phyloP scores from a whole-genome alignment of 2,329 filamentous ascomycete species.

The Botrytis cinerea region DNA sequence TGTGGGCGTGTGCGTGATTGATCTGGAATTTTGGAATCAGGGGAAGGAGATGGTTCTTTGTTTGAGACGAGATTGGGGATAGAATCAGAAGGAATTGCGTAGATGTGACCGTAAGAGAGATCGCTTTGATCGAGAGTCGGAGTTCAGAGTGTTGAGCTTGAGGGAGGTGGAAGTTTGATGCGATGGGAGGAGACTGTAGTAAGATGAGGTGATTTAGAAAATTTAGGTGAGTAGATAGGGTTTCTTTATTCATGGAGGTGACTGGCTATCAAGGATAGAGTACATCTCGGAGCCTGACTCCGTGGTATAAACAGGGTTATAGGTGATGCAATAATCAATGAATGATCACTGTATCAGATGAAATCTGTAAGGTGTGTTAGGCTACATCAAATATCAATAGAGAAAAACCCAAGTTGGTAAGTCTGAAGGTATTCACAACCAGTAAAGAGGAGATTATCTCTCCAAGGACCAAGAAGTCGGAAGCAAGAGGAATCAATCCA shows the following conservation, averaged over 20 bases:
- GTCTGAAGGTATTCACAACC: background rate
- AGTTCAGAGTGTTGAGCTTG: fast-evolving
- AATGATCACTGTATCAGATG: no score
- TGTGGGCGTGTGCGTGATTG: background rate
- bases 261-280: background rate
- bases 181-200: background rate
- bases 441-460: background rate
- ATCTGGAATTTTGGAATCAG: background rate
- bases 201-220: background rate
- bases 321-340: fast-evolving
- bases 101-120: background rate
- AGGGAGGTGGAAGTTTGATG: background rate
- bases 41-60: background rate
- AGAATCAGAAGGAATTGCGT: background rate
- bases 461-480: background rate
- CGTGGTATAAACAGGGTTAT: background rate
- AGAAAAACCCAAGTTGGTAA: no score
- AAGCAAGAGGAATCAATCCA: background rate
- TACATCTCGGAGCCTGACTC: no score
- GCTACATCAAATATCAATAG: no score
- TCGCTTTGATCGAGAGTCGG: background rate
- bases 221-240: background rate
- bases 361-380: background rate
- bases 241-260: background rate
- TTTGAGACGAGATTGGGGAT: background rate